Evolutionary conservation across 2,329 filamentous ascomycete genomes (phyloP), one percentile per base, ranked within the genome.

Genomic region (Trichoderma gracile): DNA sequence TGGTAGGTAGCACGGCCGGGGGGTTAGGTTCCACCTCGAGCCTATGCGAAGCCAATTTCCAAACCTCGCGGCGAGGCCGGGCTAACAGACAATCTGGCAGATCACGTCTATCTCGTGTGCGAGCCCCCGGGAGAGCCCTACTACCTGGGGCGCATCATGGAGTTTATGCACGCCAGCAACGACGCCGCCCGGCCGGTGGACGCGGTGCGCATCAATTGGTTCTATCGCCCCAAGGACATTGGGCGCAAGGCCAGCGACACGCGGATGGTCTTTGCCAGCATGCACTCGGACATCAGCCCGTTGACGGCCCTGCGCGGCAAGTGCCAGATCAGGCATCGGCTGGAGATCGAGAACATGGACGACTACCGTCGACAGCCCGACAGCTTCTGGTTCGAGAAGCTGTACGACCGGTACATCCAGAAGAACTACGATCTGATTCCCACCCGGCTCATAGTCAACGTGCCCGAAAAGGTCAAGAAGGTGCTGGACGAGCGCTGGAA

Each of bases 91-190:
- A 53, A 25, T 53, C 68, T 71, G 68, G 71, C 76, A 87, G 85
- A 87, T 78, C 84, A 98, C 80, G 92, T 97, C 70, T 99, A 98
- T 81, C 86, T 98, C 68, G 90, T 99, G 68, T 98, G 93, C 79
- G 95, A 99, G 78, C 95, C 95, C 57, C 95, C 95, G 17, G 95
- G 95, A 60, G 95, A 99, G 79, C 95, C 95, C 63, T 99, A 99
- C 80, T 99, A 99, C 77, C 82, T 99, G 69, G 95, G 91, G 68
- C 91, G 95, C 71, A 95, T 99, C 76, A 99, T 99, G 95, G 94
- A 99, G 77, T 98, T 98, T 75, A 81, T 97, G 71, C 92, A 96
- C 73, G 80, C 84, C 73, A 87, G 93, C 71, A 92, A 94, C 73
- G 86, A 93, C 75, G 79, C 82, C 42, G 83, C 82, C 62, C 86